A percentile compares a stretch with the other conserved stretches of the same genome.
Conservation (phyloP, 177 flowering plant species). For the Telopea speciosissima region DNA sequence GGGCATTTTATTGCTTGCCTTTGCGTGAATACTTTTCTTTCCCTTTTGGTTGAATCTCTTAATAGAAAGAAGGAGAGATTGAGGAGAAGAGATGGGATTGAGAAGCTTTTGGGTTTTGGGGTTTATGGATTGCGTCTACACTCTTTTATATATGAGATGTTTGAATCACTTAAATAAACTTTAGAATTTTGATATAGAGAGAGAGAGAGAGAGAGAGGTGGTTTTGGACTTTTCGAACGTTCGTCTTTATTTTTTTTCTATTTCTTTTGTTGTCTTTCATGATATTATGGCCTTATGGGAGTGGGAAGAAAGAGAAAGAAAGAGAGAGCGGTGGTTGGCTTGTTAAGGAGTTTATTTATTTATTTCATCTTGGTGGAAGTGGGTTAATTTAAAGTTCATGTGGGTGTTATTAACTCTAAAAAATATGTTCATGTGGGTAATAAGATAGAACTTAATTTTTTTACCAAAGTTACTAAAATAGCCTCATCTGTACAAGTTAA, state of each 20-base stretch:
- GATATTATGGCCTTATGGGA: not conserved
- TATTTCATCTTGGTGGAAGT: not conserved
- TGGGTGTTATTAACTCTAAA: too few species aligned
- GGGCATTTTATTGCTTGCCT: conserved; percentile 7
- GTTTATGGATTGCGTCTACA: not conserved
- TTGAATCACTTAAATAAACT: too few species aligned
- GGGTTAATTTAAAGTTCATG: conserved; percentile 6
- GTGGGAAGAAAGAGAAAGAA: not conserved
- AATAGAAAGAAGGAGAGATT: not conserved
- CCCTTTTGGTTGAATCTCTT: not conserved
- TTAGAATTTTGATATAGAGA: conserved; percentile 1
- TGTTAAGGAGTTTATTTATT: not conserved
- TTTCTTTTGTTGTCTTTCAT: not conserved
- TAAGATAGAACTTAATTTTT: conserved; percentile 11
- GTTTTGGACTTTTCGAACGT: not conserved
- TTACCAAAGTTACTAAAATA: conserved; percentile 2
- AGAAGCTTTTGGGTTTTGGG: not conserved
- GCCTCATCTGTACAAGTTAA: not conserved
- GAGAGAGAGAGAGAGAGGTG: too few species aligned
- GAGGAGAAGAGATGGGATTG: not conserved
- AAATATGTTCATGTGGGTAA: conserved; percentile 9
- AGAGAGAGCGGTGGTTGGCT: conserved; percentile 10
- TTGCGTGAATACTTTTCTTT: not conserved
- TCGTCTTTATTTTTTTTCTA: not conserved
- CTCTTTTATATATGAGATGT: too few species aligned